Evolutionary conservation across 805 yeast species (phyloP).

Genomic region (Saccharomycopsis fodiens): DNA sequence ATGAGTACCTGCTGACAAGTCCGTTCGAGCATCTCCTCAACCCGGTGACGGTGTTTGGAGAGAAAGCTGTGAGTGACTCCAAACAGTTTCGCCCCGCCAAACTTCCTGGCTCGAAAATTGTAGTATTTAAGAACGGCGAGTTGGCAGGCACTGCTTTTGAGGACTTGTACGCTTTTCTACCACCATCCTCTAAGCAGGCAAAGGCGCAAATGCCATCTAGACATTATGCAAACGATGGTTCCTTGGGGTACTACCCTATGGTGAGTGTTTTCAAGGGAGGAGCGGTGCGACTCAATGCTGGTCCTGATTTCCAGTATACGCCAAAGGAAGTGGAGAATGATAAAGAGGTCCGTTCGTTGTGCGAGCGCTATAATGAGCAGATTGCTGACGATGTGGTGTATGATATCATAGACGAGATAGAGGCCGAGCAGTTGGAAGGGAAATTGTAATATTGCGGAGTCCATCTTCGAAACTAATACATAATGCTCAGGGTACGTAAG

Average conservation of each 20-base stretch:
- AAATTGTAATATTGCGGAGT: no score
- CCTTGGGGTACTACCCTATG: conserved; percentile 87
- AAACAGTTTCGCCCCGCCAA: conserved; percentile 40
- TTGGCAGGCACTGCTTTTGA: conserved; percentile 53
- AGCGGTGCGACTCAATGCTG: conserved; percentile 58
- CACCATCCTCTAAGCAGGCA: conserved; percentile 51
- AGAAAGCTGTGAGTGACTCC: conserved; percentile 49
- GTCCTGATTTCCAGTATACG: conserved; percentile 49
- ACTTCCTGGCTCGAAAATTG: conserved; percentile 50
- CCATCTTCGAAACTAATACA: no score
- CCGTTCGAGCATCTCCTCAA: conserved; percentile 67
- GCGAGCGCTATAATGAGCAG: conserved; percentile 55
- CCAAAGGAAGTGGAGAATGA: conserved; percentile 31
- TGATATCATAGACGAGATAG: conserved; percentile 83
- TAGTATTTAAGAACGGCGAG: conserved; percentile 73
- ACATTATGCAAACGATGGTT: conserved; percentile 64
- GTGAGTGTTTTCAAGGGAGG: conserved; percentile 79
- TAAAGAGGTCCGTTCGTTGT: conserved; percentile 39
- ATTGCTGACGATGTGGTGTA: conserved; percentile 75
- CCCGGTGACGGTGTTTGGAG: conserved; percentile 67
- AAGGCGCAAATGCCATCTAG: conserved; percentile 13
- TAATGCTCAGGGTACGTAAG: no score
- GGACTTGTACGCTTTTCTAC: conserved; percentile 65
- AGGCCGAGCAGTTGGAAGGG: conserved; percentile 43
- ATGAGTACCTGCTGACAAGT: conserved; percentile 65